A percentile compares a stretch with the other conserved stretches of the same genome.
These are phyloP conservation scores for Batkoa obscura DNA, from an alignment of 371 early-diverging fungal genomes.

Conservation along the genomic window DNA sequence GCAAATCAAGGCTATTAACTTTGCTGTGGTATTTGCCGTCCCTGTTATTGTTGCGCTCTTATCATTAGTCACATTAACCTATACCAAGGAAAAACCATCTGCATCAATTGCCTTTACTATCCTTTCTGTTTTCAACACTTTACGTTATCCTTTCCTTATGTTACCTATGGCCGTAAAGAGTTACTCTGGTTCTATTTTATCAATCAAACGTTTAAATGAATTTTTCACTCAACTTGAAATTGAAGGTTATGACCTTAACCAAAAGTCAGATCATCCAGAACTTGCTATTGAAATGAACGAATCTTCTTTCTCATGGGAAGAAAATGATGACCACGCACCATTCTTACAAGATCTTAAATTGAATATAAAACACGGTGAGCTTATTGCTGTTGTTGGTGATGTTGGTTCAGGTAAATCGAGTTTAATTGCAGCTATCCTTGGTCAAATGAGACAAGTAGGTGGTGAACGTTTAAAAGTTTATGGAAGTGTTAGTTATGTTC, in stretches of 20 bases:
- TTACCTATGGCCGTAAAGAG: constrained; percentile 35
- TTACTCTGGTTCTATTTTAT: constrained; percentile 39
- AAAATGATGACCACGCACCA: constrained; percentile 26
- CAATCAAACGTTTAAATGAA: constrained; percentile 30
- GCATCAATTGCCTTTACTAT: constrained; percentile 18
- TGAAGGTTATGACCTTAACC: constrained; percentile 10
- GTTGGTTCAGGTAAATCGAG: constrained; percentile 83
- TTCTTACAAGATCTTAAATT: constrained; percentile 43
- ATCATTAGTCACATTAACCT: constrained; percentile 14
- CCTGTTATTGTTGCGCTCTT: constrained; percentile 27
- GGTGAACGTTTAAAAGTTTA: constrained; percentile 41
- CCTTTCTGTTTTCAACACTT: constrained; percentile 20
- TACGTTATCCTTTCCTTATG: constrained; percentile 45
- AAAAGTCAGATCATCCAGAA: constrained; percentile 14
- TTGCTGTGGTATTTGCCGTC: constrained; percentile 20
- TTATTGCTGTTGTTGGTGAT: constrained; percentile 64
- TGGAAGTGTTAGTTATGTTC: constrained; percentile 72
- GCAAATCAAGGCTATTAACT: constrained; percentile 15
- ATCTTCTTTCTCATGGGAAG: constrained; percentile 43
- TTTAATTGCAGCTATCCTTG: constrained; percentile 58
- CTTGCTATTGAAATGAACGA: constrained; percentile 15
- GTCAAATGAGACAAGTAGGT: constrained; percentile 54
- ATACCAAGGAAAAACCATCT: constrained; percentile 13
- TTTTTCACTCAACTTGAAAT: constrained; percentile 45
- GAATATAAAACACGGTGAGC: constrained; percentile 29